Evolutionary conservation across 768 basidiomycete genomes (phyloP), one percentile per base, ranked within the genome.

Genomic region (Sporobolomyces pararoseus): DNA sequence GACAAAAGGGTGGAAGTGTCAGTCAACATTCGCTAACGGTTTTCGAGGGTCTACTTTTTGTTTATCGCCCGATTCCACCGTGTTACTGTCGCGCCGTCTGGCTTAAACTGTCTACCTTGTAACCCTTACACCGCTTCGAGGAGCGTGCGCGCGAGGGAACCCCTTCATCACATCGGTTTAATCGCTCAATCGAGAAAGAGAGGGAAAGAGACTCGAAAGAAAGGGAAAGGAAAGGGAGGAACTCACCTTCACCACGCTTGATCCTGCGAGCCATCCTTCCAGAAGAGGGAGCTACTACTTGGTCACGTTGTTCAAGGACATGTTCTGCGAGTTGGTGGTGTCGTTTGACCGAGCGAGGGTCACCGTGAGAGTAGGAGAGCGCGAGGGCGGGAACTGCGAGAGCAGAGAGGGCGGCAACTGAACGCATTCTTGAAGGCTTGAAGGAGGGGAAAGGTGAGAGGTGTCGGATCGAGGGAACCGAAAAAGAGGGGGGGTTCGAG

Each of bases 321-420:
- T 35, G 59, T 44, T 61, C 34, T 46, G 54, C 61, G 25, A 50
- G 34, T 49, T 63, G 39, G 31, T 63, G 54, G 52, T 63, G 62
- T 37, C 44, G 55, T 17, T 57, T 37, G 27, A 32, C 25, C 54
- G 61, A 57, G 10, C 58, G 58, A 31, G 54, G 42, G 37, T 37
- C 35, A 16, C 60, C 59, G 27, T 57, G 42, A 10, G 32, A 42
- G 58, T 53, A 21, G 27, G 46, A 50, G n/a, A 31, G 52, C 9
- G 51, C 52, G 66, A 53, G 39, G n/a, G 37, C 31, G 31, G 32
- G 52, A 23, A 47, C 35, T 2, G 59, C 66, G 32, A 51, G 17
- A 42, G 51, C 50, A 0, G 58, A 31, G 31, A 66, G 65, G 57
- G 65, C 50, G 42, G 42, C 39, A 39, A 55, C 13, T 25, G 58